phyloP scores from a whole-genome alignment of 192 early-diverging fungal genomes.

The Jimgerdemannia lactiflua region DNA sequence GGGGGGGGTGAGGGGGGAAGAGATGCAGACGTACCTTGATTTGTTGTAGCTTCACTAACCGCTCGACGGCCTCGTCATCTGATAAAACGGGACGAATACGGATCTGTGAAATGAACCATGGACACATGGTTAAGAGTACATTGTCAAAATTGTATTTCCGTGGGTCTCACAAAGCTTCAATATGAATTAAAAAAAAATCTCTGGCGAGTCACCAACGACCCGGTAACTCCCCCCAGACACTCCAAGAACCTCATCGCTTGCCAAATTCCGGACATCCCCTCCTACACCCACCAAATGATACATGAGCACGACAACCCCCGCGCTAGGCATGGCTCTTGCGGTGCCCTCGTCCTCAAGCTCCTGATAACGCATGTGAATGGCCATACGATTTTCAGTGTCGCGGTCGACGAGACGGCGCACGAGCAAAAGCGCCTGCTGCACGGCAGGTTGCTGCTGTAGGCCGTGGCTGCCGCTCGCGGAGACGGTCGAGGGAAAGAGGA shows the following conservation, averaged over 20 bases:
- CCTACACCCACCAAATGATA: constrained; percentile 27
- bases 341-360: constrained; percentile 41
- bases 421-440: not conserved
- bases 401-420: constrained; percentile 18
- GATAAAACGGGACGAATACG: constrained; percentile 29
- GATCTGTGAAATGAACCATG: constrained; percentile 4
- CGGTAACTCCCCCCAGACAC: not conserved
- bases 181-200: too few species aligned
- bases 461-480: not conserved
- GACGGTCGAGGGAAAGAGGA: too few species aligned
- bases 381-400: constrained; percentile 21
- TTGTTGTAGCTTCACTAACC: constrained; percentile 27
- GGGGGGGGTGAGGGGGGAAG: not conserved
- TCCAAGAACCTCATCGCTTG: too few species aligned
- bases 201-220: too few species aligned
- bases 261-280: too few species aligned
- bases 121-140: not conserved
- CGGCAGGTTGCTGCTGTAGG: not conserved
- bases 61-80: constrained; percentile 27
- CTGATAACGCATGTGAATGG: constrained; percentile 37
- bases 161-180: too few species aligned
- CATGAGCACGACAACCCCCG: constrained; percentile 30
- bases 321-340: constrained; percentile 39
- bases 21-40: constrained; percentile 21
- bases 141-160: too few species aligned